Base-by-base conservation (phyloP, 2,329 filamentous ascomycete species). In the Pestalotiopsis sp. region DNA sequence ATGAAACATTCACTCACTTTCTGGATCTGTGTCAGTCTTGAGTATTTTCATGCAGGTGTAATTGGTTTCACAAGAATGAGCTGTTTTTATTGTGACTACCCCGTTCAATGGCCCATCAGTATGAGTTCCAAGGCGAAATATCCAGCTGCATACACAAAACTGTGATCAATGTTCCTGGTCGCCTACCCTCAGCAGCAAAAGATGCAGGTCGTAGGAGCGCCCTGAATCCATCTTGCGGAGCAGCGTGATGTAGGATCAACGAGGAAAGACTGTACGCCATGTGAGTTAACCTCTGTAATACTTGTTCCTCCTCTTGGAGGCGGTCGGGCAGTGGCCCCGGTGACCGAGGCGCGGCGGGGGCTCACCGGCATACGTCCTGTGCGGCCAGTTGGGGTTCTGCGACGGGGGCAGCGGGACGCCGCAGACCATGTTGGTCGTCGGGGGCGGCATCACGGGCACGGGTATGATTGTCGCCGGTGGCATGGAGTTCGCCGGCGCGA, bases 281-380 rank as follows among this genome's bases (percentile, higher is more conserved):
- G 13, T n/a, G 14, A 14, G 61, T 64, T 31, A 64, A 49, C 39
- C 20, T 12, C 61, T 23, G 39, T 64, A 64, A 64, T 64, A 64
- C 23, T 49, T 64, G 4, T 9, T 31, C 31, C 7, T 31, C 31
- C 31, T 31, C 31, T 31, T 31, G 31, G 31, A 31, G 7, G 20
- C 4, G 38, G 61, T 52, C 12, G n/a, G 20, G 39, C 61, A 64
- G 38, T 64, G 61, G 9, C 61, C 61, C 9, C 59, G 39, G 3
- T 49, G 38, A n/a, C 45, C 45, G 7, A 17, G 17, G 7, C 3
- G n/a, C 23, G 14, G 4, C 11, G 23, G 20, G 25, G 9, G 14
- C 61, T 23, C 39, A 64, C 61, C 38, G 14, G 61, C 61, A n/a
- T 64, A 49, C 1, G 61, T 11, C 11, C n/a, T 17, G 13, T 41